phyloP scores from a whole-genome alignment of 805 yeast genomes.

The Myxozyma neotropica region DNA sequence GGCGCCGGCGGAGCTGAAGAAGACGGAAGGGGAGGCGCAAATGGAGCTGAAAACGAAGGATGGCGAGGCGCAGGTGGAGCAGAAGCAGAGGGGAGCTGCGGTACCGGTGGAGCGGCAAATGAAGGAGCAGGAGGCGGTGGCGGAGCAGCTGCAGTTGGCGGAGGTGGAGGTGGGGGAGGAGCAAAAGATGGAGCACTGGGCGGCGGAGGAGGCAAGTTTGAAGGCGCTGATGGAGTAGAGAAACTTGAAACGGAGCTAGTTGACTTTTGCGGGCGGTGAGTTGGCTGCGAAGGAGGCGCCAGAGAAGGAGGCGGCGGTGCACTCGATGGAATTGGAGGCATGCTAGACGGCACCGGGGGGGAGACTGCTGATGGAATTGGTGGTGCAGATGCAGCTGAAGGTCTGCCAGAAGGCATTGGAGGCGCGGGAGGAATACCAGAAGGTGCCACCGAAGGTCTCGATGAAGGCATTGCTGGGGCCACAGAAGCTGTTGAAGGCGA shows the following conservation, averaged over 20 bases:
- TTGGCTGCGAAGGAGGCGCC: constrained; percentile 7
- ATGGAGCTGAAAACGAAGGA: constrained; percentile 20
- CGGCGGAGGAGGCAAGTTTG: constrained; percentile 8
- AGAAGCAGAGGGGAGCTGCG: constrained; percentile 39
- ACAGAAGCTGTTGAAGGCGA: constrained; percentile 14
- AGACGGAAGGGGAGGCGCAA: constrained; percentile 37
- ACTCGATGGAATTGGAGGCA: constrained; percentile 7
- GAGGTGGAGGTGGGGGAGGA: constrained; percentile 16
- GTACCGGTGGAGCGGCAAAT: constrained; percentile 33
- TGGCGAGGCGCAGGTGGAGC: constrained; percentile 40
- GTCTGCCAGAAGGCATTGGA: constrained; percentile 12
- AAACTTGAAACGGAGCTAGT: neutral
- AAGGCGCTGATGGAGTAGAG: constrained; percentile 6
- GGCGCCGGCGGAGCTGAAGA: constrained; percentile 40
- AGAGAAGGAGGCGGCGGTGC: constrained; percentile 20
- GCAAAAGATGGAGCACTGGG: constrained; percentile 8
- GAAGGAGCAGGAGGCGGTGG: constrained; percentile 31
- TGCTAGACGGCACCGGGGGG: constrained; percentile 18
- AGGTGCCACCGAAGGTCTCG: constrained; percentile 9
- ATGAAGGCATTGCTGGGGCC: constrained; percentile 22
- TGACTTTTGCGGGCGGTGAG: constrained; percentile 12
- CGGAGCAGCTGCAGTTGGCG: constrained; percentile 39
- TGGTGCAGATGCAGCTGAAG: constrained; percentile 8
- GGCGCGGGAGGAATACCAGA: constrained; percentile 32
- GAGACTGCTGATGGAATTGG: constrained; percentile 21